A percentile compares a stretch with the other conserved stretches of the same genome.
These are phyloP conservation scores for Aspergillus costaricaensis DNA, from an alignment of 2,329 filamentous ascomycete genomes.

Conservation along the genomic window DNA sequence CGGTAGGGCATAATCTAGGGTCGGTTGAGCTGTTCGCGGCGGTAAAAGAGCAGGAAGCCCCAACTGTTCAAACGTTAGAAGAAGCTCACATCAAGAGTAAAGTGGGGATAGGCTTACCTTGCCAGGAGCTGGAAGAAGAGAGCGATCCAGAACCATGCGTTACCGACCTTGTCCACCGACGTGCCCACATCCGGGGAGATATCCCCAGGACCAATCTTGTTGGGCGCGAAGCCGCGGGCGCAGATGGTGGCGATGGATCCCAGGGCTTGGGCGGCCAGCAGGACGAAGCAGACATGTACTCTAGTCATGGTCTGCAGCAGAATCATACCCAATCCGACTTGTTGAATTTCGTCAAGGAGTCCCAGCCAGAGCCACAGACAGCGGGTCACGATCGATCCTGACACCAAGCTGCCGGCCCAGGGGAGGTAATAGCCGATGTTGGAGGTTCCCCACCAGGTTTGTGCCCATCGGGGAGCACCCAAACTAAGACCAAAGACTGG, in stretches of 20 bases:
- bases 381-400: neutral
- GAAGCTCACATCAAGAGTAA: conserved; percentile 44
- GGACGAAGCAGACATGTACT: conserved; percentile 5
- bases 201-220: neutral
- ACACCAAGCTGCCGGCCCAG: neutral
- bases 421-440: conserved; percentile 5
- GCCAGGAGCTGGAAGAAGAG: conserved; percentile 8
- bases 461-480: conserved; percentile 2
- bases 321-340: conserved; percentile 7
- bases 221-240: conserved; percentile 5
- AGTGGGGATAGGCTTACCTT: neutral
- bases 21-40: conserved; percentile 45
- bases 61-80: conserved; percentile 18
- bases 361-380: conserved; percentile 7
- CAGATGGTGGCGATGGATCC: conserved; percentile 6
- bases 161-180: conserved; percentile 1
- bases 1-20: conserved; percentile 26
- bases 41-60: conserved; percentile 44
- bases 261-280: neutral
- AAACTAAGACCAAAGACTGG: conserved; percentile 6
- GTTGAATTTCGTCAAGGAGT: conserved; percentile 3
- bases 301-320: conserved; percentile 9
- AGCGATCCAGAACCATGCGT: conserved; percentile 7
- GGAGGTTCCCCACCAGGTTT: conserved; percentile 7
- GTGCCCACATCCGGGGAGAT: conserved; percentile 7